Percentiles rank a stretch among this genome's conserved stretches.
Evolutionary conservation across 2,329 filamentous ascomycete species (phyloP).

Genomic region (Cercospora zeina): DNA sequence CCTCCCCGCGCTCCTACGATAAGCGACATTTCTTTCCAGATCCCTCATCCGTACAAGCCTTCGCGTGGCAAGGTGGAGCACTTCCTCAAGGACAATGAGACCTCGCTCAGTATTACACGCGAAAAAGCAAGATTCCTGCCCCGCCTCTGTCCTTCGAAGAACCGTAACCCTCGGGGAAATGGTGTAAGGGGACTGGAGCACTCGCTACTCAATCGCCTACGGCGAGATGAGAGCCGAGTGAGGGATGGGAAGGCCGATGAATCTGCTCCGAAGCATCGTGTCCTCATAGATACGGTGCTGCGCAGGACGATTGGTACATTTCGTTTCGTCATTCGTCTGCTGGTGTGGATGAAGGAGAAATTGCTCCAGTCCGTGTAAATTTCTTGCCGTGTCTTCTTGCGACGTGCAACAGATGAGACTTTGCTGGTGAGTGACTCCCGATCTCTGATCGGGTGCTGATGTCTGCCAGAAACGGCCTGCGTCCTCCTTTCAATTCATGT

Average conservation of each 20-base stretch:
- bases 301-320: slow-evolving; percentile 1
- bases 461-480: background rate
- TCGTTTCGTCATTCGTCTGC: background rate
- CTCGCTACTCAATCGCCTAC: slow-evolving; percentile 3
- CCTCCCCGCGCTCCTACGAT: background rate
- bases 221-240: background rate
- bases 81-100: slow-evolving; percentile 54
- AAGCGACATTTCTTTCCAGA: background rate
- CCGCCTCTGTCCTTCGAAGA: slow-evolving; percentile 11
- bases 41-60: slow-evolving; percentile 7
- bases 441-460: background rate
- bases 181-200: slow-evolving; percentile 13
- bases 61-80: slow-evolving; percentile 56
- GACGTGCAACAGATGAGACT: background rate
- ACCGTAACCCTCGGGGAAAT: slow-evolving; percentile 16
- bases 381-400: background rate
- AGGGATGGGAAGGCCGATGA: slow-evolving; percentile 11
- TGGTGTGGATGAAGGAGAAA: background rate
- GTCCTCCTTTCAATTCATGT: background rate
- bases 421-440: slow-evolving; percentile 1
- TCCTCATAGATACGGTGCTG: background rate
- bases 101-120: slow-evolving; percentile 56
- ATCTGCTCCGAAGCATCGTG: background rate
- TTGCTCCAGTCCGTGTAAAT: background rate
- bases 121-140: slow-evolving; percentile 44